phyloP scores from a whole-genome alignment of 1,284 basidiomycete species.

The Schizopora paradoxa region DNA sequence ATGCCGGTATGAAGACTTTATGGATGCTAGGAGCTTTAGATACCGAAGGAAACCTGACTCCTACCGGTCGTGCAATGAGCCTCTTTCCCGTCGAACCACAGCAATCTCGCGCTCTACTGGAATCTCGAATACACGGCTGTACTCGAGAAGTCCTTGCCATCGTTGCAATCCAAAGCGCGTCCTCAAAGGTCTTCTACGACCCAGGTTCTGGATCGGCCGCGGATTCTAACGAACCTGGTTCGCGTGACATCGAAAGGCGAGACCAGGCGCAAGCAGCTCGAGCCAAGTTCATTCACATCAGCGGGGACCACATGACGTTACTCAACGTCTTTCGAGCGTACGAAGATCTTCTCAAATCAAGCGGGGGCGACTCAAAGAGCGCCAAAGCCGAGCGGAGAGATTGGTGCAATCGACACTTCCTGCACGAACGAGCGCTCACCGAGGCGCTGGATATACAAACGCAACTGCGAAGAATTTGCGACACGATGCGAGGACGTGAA shows the following conservation, averaged over 20 bases:
- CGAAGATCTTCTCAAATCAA: constrained; percentile 44
- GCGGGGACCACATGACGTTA: constrained; percentile 88
- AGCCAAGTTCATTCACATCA: constrained; percentile 73
- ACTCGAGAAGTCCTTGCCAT: constrained; percentile 73
- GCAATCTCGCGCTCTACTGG: constrained; percentile 72
- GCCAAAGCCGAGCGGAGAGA: constrained; percentile 46
- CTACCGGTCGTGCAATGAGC: constrained; percentile 74
- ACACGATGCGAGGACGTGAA: no score
- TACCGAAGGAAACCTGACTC: constrained; percentile 57
- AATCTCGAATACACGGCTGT: constrained; percentile 67
- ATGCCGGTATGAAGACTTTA: constrained; percentile 68
- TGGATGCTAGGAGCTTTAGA: constrained; percentile 74
- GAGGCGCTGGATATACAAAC: constrained; percentile 80
- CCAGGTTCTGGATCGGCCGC: no score
- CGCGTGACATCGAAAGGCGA: constrained; percentile 53
- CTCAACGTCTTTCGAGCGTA: constrained; percentile 85
- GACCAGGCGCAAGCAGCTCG: constrained; percentile 67
- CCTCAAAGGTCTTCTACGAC: constrained; percentile 71
- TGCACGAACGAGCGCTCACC: constrained; percentile 84
- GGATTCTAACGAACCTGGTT: no score
- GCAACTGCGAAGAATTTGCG: constrained; percentile 72
- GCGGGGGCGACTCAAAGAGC: constrained; percentile 18
- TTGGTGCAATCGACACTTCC: constrained; percentile 81
- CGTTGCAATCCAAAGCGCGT: constrained; percentile 73
- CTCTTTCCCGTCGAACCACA: constrained; percentile 80